Evolutionary conservation across 805 yeast species (phyloP).

Genomic region (Ogataea degrootiae): DNA sequence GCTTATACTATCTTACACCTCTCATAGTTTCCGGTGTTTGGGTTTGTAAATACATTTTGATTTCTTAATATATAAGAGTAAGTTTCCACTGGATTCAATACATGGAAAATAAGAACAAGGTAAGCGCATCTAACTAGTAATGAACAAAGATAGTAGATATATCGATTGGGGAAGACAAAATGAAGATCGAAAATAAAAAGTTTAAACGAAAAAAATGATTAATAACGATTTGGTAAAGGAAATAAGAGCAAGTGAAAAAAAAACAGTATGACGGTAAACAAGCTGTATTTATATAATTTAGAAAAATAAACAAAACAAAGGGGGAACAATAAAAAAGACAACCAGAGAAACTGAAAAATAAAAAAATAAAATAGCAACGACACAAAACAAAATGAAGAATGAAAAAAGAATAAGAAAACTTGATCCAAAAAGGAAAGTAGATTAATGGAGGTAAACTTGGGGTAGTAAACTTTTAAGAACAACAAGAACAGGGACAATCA

Average conservation of each 20-base stretch:
- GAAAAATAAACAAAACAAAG: too few relatives aligned
- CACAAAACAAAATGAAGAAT: not conserved
- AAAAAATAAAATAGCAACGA: not conserved
- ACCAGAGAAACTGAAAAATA: too few relatives aligned
- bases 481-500: not conserved
- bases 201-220: too few relatives aligned
- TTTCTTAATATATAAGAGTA: not conserved
- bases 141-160: too few relatives aligned
- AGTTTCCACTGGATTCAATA: not conserved
- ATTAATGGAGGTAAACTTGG: not conserved
- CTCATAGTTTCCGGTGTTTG: too few relatives aligned
- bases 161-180: too few relatives aligned
- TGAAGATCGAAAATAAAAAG: too few relatives aligned
- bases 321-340: too few relatives aligned
- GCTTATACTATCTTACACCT: too few relatives aligned
- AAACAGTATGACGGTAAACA: not conserved
- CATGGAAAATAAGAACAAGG: not conserved
- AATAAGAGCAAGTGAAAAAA: not conserved
- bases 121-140: not conserved
- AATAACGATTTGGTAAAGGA: too few relatives aligned
- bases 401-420: not conserved
- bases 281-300: too few relatives aligned
- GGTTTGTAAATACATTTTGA: too few relatives aligned
- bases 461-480: not conserved
- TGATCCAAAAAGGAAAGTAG: not conserved